Base-by-base conservation (phyloP, 1,284 basidiomycete species). In the Marasmius sp. region DNA sequence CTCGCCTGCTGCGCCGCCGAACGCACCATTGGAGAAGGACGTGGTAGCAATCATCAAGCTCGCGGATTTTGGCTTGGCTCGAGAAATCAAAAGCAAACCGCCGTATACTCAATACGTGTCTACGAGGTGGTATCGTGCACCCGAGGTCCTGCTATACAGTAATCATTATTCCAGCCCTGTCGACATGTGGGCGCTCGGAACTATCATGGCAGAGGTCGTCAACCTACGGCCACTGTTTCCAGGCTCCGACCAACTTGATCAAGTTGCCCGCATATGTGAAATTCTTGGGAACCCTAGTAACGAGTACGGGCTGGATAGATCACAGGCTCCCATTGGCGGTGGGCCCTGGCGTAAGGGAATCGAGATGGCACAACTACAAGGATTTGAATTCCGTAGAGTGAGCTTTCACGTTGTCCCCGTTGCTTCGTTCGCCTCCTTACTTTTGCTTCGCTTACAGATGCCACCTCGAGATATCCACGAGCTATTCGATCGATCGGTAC, bases 101-200 rank as follows among this genome's bases (percentile, higher is more conserved):
- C 97, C 97, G 0, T 99, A 98, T 73, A 98, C 97, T 33, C 97
- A 98, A 78, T 99, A 99, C 72, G 97, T 99, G 33, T 95, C 95
- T 34, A 99, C 97, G 33, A 85, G 97, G 51, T 99, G 97, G 97
- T 99, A 99, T 77, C 93, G 97, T 63, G 97, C 97, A 0, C 97
- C 97, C 14, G 97, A 99, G 75, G 95, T 99, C 3, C 81, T 99
- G 20, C 83, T 99, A 43, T 85, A 95, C 61, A 94, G 94, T 69
- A 85, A 88, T 61, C 91, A 97, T 72, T 99, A 99, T 73, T 95
- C 94, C 16, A 93, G 93, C 68, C 95, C 97, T 0, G 97, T 99
- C 39, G 97, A 99, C 75, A 94, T 98, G 91, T 99, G 97, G 97
- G 97, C 97, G 1, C 80, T 99, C 52, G 97, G 97, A 22, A 97